phyloP scores from a whole-genome alignment of 805 yeast genomes.

The Saccharomyces eubayanus region DNA sequence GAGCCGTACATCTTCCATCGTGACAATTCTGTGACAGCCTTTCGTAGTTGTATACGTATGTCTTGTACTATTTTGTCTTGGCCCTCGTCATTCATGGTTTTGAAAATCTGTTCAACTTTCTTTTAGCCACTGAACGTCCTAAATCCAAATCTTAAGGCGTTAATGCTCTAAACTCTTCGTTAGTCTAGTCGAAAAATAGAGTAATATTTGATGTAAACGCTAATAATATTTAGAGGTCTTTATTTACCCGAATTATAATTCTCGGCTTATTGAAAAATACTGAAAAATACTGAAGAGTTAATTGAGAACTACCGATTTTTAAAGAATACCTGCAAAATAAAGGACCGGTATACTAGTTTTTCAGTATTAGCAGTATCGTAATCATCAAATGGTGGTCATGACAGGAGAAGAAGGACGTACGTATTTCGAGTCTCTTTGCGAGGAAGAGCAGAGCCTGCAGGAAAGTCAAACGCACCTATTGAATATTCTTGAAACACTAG shows the following conservation, averaged over 20 bases:
- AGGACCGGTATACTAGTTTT: background rate
- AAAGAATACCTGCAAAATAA: background rate
- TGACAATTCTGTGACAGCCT: slow-evolving; percentile 39
- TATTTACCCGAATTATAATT: background rate
- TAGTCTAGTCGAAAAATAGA: background rate
- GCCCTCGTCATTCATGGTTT: slow-evolving; percentile 2
- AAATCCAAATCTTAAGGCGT: background rate
- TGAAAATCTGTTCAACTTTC: background rate
- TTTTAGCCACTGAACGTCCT: background rate
- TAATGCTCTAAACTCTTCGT: background rate
- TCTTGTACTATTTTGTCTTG: slow-evolving; percentile 8
- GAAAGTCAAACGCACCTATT: slow-evolving; percentile 13
- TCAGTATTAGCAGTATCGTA: background rate
- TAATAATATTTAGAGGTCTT: background rate
- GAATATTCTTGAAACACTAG: slow-evolving; percentile 8
- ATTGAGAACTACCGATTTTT: background rate
- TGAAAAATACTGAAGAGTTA: background rate
- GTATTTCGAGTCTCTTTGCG: slow-evolving; percentile 23
- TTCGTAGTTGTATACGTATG: slow-evolving; percentile 26
- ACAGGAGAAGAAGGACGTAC: slow-evolving; percentile 6
- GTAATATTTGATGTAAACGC: background rate
- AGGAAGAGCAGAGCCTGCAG: slow-evolving; percentile 19
- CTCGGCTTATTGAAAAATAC: background rate
- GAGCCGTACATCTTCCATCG: slow-evolving; percentile 57
- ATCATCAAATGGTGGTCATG: background rate